These are phyloP conservation scores for Penstemon davidsonii DNA, from an alignment of 257 asterid species.

Conservation along the genomic window DNA sequence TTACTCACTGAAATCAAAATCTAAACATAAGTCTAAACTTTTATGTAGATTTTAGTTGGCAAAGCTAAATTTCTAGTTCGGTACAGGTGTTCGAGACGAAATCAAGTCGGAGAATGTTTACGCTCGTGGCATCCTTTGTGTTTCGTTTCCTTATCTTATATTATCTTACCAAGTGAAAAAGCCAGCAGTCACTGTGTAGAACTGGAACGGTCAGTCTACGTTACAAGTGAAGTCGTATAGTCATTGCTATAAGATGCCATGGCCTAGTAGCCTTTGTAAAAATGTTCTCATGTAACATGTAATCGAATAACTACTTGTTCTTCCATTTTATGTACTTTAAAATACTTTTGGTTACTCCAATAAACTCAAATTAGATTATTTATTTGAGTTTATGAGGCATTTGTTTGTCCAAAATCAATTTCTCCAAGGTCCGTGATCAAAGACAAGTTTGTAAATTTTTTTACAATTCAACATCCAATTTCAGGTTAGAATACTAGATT, in stretches of 20 bases:
- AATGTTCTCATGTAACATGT: slow-evolving; percentile 16
- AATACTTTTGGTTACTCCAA: too few species aligned
- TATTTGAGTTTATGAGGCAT: too few species aligned
- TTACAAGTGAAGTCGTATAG: too few species aligned
- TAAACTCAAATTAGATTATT: too few species aligned
- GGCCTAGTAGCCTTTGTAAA: slow-evolving; percentile 22
- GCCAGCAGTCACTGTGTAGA: slow-evolving; percentile 21
- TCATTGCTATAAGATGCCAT: slow-evolving; percentile 16
- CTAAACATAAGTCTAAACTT: too few species aligned
- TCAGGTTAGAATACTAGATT: too few species aligned
- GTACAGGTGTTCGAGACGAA: slow-evolving; percentile 92
- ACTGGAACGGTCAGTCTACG: slow-evolving; percentile 15
- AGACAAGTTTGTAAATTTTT: too few species aligned
- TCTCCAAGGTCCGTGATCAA: too few species aligned
- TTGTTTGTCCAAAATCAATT: too few species aligned
- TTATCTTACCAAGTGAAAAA: slow-evolving; percentile 68
- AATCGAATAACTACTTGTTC: background rate
- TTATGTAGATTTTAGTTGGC: slow-evolving; percentile 4
- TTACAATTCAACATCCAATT: too few species aligned
- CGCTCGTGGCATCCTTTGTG: slow-evolving; percentile 87
- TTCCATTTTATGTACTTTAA: too few species aligned
- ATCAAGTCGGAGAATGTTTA: slow-evolving; percentile 78
- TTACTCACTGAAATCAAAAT: too few species aligned
- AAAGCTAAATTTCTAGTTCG: slow-evolving; percentile 5
- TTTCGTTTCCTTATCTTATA: slow-evolving; percentile 73